Conservation (phyloP, 2,329 filamentous ascomycete genomes). For the Dryadomyces quercivorus region DNA sequence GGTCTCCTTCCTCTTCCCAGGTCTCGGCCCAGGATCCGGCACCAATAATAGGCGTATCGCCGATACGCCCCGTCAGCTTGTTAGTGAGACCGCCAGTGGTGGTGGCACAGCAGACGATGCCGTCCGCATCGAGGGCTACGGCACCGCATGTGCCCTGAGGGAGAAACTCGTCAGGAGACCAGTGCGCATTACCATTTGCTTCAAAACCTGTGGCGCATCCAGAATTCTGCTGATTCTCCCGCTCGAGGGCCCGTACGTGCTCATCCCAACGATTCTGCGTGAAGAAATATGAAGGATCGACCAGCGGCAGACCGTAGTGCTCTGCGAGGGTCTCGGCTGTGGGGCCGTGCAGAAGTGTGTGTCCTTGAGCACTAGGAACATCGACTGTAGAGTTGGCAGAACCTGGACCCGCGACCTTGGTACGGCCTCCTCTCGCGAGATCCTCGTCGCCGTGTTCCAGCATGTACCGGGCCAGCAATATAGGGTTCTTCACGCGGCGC, state of each 20-base stretch:
- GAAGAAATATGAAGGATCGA: constrained; percentile 63
- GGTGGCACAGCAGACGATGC: constrained; percentile 57
- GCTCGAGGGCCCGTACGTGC: constrained; percentile 41
- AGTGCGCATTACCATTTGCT: constrained; percentile 20
- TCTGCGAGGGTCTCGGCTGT: constrained; percentile 58
- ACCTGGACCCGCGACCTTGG: background rate
- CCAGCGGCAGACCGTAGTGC: constrained; percentile 58
- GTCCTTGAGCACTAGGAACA: constrained; percentile 34
- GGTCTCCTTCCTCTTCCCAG: constrained; percentile 45
- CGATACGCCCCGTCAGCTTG: constrained; percentile 73
- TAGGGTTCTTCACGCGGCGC: constrained; percentile 64
- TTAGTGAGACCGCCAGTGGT: constrained; percentile 75
- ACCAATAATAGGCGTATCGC: constrained; percentile 73
- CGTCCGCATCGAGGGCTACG: constrained; percentile 66
- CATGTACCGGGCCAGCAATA: constrained; percentile 59
- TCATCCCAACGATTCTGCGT: constrained; percentile 63
- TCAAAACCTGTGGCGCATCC: too few relatives aligned
- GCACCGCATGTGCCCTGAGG: constrained; percentile 79
- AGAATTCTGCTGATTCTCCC: constrained; percentile 20
- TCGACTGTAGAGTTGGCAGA: background rate
- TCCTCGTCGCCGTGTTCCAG: constrained; percentile 55
- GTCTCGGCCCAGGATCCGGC: constrained; percentile 87
- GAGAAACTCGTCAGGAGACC: constrained; percentile 35
- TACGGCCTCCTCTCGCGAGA: constrained; percentile 17
- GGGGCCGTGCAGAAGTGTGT: constrained; percentile 35